Evolutionary conservation across 352 stramenopile species (phyloP), one percentile per base, ranked within the genome.

Genomic region (Blastocystis sp.): DNA sequence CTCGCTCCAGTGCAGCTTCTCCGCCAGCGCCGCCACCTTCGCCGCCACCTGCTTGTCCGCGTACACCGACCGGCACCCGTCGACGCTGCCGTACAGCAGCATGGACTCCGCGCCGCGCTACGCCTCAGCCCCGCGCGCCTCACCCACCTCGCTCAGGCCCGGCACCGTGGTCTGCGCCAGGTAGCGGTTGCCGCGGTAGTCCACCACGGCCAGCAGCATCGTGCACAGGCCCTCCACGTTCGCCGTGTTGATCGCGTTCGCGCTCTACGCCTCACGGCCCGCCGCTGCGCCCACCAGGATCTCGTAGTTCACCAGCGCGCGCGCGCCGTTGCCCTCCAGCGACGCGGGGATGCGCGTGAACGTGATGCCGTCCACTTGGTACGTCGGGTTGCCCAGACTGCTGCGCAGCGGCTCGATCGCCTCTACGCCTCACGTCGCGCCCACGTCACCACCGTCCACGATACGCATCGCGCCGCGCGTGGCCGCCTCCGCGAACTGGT

Each of bases 1-100:
- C 24, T 24, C 11, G 3, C 28, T 59, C 77, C 77, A 87, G 65
- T 87, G 65, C 42, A 87, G 65, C 40, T 87, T 76, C 77, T 71
- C 43, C 4, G 59, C 62, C 2, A 87, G 77, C 24, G 19, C 77
- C 3, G 24, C 28, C 14, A 71, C 48, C 62, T 62, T 19, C 38
- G 62, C 21, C 62, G 62, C 21, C 42, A 87, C 77, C 21, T 45
- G 62, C n/a, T 87, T 59, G 42, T 87, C 77, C 4, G 69, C 70
- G 57, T 87, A 87, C 17, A 87, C 3, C 28, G 77, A 71, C 59
- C n/a, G 42, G 57, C 77, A 52, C 17, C 65, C 59, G 57, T 87
- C 77, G 19, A 71, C 17, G 24, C 14, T 48, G 19, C 74, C 74
- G 48, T 48, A 64, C 45, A 84, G 6, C 34, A 84, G 9, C 74